phyloP scores from a whole-genome alignment of 176 grass and related monocot genomes.

The Zea luxurians region DNA sequence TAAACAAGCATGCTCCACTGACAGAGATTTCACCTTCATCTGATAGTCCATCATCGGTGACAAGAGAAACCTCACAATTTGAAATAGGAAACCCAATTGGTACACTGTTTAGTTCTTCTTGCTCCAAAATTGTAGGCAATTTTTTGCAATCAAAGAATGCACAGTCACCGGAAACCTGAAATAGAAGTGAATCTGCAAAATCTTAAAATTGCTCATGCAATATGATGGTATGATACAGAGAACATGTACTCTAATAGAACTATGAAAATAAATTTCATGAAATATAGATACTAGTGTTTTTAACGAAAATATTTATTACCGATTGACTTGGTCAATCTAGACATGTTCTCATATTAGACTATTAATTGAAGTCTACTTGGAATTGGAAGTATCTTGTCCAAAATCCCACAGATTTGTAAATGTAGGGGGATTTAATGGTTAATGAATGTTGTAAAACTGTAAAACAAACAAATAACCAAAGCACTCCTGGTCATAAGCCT shows the following conservation, averaged over 20 bases:
- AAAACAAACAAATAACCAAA: conserved; percentile 9
- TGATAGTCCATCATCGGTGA: conserved; percentile 17
- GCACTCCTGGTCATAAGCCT: neutral
- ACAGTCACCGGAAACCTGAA: conserved; percentile 94
- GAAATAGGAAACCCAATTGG: conserved; percentile 82
- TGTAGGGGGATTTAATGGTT: neutral
- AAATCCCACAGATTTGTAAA: neutral
- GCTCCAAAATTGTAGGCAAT: conserved; percentile 61
- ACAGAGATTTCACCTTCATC: conserved; percentile 84
- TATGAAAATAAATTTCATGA: neutral
- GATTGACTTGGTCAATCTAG: neutral
- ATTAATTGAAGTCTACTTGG: neutral
- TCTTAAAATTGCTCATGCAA: conserved; percentile 26
- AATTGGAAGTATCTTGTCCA: neutral
- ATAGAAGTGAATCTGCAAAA: neutral
- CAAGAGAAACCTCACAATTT: conserved; percentile 75
- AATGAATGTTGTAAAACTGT: neutral
- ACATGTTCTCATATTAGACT: neutral
- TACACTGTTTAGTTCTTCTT: conserved; percentile 55
- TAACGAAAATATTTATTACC: neutral
- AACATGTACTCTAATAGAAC: neutral
- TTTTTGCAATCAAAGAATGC: conserved; percentile 85
- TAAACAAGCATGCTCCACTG: conserved; percentile 76
- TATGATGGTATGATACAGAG: neutral
- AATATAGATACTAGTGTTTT: neutral